Evolutionary conservation across 2,329 filamentous ascomycete species (phyloP), one percentile per base, ranked within the genome.

Genomic region (Beauveria pseudobassiana): DNA sequence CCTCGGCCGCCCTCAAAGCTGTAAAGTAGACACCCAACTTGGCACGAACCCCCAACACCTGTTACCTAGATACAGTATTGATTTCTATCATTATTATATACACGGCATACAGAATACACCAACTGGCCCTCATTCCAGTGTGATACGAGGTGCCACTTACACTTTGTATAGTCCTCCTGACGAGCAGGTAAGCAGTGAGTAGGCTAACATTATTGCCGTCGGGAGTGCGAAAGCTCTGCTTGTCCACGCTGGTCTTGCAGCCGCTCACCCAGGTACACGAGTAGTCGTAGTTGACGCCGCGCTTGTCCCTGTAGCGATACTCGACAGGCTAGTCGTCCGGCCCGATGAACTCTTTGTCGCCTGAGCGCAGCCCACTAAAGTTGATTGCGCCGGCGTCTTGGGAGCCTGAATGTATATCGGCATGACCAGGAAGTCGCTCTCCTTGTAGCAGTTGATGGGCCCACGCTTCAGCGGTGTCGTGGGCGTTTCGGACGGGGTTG

Each of bases 81-180:
- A 18, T 38, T 38, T 38, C 28, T 52, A 1, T 8, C 9, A 30
- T 10, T 10, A n/a, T n/a, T n/a, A n/a, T n/a, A n/a, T n/a, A n/a
- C n/a, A n/a, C n/a, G n/a, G n/a, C n/a, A n/a, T 52, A 42, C 7
- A 14, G 14, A 24, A 49, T 24, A 10, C 8, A 16, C 22, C 22
- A 24, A 24, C 28, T 30, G 28, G 28, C 28, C 28, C 9, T 30
- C 28, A 30, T 30, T 30, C 28, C 1, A 10, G 28, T n/a, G 40
- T 42, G 1, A 5, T 42, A 38, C 6, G 26, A 24, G 28, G 10
- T 10, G 22, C 26, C 8, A 65, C 64, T 65, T 49, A 66, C 65
- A 68, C 43, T 65, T 67, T n/a, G 65, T 67, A 62, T 64, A 68
- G 26, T 65, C 57, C 59, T 67, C 65, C 66, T 54, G 1, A 67